Evolutionary conservation across 805 yeast species (phyloP).

Genomic region (Candida namnaoensis): DNA sequence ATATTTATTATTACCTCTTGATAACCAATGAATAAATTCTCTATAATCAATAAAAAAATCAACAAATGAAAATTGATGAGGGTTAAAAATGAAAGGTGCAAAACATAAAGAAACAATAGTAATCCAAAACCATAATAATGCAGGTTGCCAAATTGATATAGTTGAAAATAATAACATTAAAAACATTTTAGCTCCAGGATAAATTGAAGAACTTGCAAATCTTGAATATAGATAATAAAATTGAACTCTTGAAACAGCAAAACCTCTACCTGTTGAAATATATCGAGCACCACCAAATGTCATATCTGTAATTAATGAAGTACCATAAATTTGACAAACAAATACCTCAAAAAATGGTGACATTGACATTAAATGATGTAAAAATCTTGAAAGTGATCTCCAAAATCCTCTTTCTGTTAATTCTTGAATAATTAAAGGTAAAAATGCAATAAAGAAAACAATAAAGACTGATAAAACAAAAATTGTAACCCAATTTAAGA

Average conservation of each 20-base stretch:
- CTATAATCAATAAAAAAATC: slow-evolving; percentile 68
- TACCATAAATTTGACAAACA: slow-evolving; percentile 88
- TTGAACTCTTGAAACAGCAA: slow-evolving; percentile 76
- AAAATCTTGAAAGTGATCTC: slow-evolving; percentile 62
- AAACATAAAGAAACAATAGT: slow-evolving; percentile 56
- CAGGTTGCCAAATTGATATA: slow-evolving; percentile 73
- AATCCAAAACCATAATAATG: slow-evolving; percentile 68
- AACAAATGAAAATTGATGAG: slow-evolving; percentile 62
- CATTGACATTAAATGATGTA: slow-evolving; percentile 70
- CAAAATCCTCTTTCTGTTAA: slow-evolving; percentile 76
- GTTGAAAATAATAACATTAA: slow-evolving; percentile 70
- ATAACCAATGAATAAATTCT: slow-evolving; percentile 64
- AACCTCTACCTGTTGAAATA: slow-evolving; percentile 89
- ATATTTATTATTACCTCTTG: slow-evolving; percentile 65
- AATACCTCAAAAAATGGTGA: slow-evolving; percentile 93
- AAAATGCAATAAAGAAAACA: slow-evolving; percentile 86
- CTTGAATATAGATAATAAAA: slow-evolving; percentile 68
- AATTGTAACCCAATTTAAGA: slow-evolving; percentile 82
- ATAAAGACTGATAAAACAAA: slow-evolving; percentile 86
- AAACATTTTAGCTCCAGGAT: slow-evolving; percentile 64
- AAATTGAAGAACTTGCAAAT: slow-evolving; percentile 70
- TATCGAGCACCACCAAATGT: slow-evolving; percentile 90
- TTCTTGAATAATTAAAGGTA: slow-evolving; percentile 84
- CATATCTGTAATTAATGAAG: slow-evolving; percentile 64
- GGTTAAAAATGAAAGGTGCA: slow-evolving; percentile 71